A percentile compares a stretch with the other conserved stretches of the same genome.
These are phyloP conservation scores for Sarcocystis neurona DNA, from an alignment of 169 alveolate species.

Conservation along the genomic window DNA sequence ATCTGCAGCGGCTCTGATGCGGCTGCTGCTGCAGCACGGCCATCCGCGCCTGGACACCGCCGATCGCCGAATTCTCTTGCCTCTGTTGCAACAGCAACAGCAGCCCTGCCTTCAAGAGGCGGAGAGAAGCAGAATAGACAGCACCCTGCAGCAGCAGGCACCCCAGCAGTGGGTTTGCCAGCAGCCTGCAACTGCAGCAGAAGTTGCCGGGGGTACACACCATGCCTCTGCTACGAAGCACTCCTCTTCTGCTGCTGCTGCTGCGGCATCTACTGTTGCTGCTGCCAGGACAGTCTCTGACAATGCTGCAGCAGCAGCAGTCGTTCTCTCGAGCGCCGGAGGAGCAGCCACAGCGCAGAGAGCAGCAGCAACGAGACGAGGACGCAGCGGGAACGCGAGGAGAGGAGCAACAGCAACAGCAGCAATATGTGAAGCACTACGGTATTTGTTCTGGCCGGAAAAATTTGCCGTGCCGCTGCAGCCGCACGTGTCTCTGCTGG, in stretches of 20 bases:
- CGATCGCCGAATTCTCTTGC: neutral
- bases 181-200: neutral
- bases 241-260: neutral
- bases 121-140: neutral
- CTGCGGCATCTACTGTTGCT: neutral
- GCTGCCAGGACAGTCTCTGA: neutral
- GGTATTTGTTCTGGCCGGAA: neutral
- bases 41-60: slow-evolving; percentile 24
- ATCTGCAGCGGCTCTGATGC: neutral
- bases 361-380: neutral
- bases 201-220: too few species aligned
- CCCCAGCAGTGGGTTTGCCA: too few species aligned
- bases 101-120: neutral
- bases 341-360: neutral
- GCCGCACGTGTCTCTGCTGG: neutral
- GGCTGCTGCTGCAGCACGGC: neutral
- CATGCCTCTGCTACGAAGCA: neutral
- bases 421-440: neutral
- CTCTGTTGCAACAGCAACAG: neutral
- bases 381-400: neutral
- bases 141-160: too few species aligned
- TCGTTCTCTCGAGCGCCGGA: too few species aligned
- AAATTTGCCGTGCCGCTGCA: neutral
- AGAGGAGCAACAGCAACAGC: neutral
- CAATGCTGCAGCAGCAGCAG: too few species aligned